Base-by-base conservation (phyloP, 345 rosid genomes). In the Eucalyptus leucophloia region DNA sequence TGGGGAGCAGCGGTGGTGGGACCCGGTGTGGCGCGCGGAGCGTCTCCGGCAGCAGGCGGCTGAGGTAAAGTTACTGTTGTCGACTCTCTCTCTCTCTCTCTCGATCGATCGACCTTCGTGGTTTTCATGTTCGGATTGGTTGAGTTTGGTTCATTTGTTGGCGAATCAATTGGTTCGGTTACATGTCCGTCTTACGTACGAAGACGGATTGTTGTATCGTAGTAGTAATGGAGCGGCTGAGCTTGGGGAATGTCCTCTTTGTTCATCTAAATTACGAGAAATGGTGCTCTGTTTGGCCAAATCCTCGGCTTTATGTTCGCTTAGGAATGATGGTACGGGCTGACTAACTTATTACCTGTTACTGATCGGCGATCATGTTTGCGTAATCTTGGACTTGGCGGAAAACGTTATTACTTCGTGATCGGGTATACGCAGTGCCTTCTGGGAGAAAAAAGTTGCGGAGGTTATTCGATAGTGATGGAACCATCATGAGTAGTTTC, bases 1-100 rank as follows among this genome's bases (percentile, higher is more conserved):
- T n/a, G 98, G 98, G 4, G 98, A 98, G 91, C 99, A 98, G 93
- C 95, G 99, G 32, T 98, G 98, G 99, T 98, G 99, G 99, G 99
- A 98, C 91, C 99, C 99, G 2, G 99, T 93, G 12, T 98, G 99
- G 99, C 96, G 99, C 86, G 99, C 98, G 13, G 98, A 97, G 94
- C 98, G 98, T 28, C 91, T 98, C 92, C 94, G 96, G 62, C 96
- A 96, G 91, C 89, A 95, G 91, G 96, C 95, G 2, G 96, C 90
- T 54, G 96, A 98, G 97, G 98, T 88, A 26, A 77, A 18, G 23
- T 28, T 53, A n/a, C 62, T 15, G 40, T 40, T 4, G 40, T 90
- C 3, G 58, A 44, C 49, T 89, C 47, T 83, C 40, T 49, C 15
- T 89, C 50, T 16, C 24, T 32, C 37, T 18, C 44, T 69, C 82